Evolutionary conservation across 306 rosid genomes (phyloP), one percentile per base, ranked within the genome.

Genomic region (Prunus mongolica): DNA sequence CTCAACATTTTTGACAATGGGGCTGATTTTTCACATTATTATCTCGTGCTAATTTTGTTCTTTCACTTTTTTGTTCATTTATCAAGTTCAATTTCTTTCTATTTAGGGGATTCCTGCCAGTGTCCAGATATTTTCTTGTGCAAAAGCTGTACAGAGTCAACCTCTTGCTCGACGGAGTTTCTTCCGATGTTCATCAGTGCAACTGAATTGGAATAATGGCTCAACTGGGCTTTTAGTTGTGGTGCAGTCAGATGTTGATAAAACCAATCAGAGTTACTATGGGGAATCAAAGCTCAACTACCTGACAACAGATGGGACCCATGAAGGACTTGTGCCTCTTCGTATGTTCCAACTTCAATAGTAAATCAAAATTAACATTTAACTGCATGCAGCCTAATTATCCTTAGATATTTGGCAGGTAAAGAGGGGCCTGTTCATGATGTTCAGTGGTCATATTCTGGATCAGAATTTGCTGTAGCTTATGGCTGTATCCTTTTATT

Each of bases 401-500:
- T 49, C 28, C 20, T n/a, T 67, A 27, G 73, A 71, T 70, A 64
- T 38, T 81, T 90, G 93, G 77, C 97, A 94, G 98, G 96, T 80
- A 92, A 94, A 85, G 98, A 92, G 28, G 98, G 97, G 49, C 98
- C 97, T 50, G 87, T 94, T 80, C 98, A 94, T 82, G 97, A 94
- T 84, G 95, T 93, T 82, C 97, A 87, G 76, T 94, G 98, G 98
- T 83, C 98, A 63, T 62, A 72, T 72, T 84, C 96, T 65, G 98
- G 97, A 73, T 81, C 87, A 76, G 92, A 92, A 83, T 94, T 94
- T 49, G 90, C 94, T 45, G 98, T 91, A 80, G 91, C 92, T 76
- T 94, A 94, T 85, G 98, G 97, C 16, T 94, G 98, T 94, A 94
- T 94, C 98, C 98, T 91, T 84, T 19, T 80, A 55, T 58, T 76